Conservation (phyloP, 768 basidiomycete species). For the Mycena rebaudengoi region DNA sequence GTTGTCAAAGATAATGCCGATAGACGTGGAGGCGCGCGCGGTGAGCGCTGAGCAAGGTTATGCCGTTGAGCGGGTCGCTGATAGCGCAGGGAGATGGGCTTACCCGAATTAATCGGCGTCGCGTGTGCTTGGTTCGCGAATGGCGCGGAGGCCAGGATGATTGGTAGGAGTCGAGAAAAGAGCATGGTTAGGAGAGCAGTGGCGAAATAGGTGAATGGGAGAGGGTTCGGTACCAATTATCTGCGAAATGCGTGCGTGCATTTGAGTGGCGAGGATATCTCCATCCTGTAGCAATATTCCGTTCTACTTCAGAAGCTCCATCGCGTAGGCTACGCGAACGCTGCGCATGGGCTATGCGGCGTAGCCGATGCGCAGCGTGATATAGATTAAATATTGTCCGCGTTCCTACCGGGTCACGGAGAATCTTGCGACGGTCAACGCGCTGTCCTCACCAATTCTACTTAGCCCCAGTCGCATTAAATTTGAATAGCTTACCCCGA, state of each 20-base stretch:
- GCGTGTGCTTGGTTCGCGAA: neutral
- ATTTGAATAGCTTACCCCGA: neutral
- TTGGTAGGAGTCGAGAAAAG: neutral
- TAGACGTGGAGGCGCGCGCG: neutral
- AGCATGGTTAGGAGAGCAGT: neutral
- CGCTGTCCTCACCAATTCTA: neutral
- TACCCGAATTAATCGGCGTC: neutral
- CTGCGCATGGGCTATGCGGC: too few relatives aligned
- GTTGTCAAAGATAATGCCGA: too few relatives aligned
- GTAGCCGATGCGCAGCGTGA: neutral
- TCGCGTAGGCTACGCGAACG: too few relatives aligned
- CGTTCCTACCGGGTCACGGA: neutral
- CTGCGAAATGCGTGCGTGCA: neutral
- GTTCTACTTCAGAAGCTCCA: neutral
- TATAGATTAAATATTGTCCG: neutral
- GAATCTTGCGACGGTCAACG: neutral
- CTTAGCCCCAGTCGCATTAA: neutral
- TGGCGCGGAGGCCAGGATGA: neutral
- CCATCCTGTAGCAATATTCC: neutral
- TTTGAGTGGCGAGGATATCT: neutral
- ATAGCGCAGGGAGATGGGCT: neutral
- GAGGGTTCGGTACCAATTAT: neutral
- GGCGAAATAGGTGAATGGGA: neutral
- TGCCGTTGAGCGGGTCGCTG: neutral
- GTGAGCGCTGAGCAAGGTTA: neutral